Conservation (phyloP, 208 protist genomes). For the Vickermania ingenoplastis region DNA sequence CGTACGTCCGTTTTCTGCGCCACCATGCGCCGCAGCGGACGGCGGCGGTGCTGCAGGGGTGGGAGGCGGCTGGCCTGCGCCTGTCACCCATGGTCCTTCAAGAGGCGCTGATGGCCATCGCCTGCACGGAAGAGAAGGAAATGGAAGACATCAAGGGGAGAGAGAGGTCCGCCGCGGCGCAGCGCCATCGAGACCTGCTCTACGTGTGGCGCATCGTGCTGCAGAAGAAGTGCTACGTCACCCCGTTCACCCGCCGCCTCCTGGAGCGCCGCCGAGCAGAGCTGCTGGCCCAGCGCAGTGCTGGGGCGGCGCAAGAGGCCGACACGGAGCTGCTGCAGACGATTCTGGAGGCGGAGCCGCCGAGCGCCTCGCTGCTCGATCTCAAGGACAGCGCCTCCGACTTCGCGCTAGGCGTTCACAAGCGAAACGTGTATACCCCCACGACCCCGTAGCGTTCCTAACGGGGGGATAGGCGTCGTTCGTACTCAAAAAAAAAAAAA, state of each 20-base stretch:
- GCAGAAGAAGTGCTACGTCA: constrained; percentile 71
- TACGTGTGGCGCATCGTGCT: constrained; percentile 42
- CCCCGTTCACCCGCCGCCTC: constrained; percentile 73
- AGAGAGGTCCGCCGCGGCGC: constrained; percentile 3
- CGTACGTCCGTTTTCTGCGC: constrained; percentile 65
- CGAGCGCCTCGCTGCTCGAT: constrained; percentile 66
- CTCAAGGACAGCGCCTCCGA: constrained; percentile 82
- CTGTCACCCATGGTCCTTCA: constrained; percentile 78
- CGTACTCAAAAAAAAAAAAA: too few species aligned
- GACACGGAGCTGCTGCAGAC: constrained; percentile 16
- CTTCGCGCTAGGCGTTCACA: constrained; percentile 63
- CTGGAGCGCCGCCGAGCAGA: constrained; percentile 26
- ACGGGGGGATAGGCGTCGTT: too few species aligned
- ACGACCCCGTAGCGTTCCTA: too few species aligned
- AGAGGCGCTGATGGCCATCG: constrained; percentile 67
- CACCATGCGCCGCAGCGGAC: constrained; percentile 57
- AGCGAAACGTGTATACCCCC: constrained; percentile 81
- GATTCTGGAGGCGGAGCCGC: constrained; percentile 56
- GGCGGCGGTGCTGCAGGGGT: constrained; percentile 22
- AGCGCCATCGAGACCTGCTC: constrained; percentile 22
- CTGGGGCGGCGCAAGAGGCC: background rate
- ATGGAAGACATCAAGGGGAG: too few species aligned
- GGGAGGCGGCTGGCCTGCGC: constrained; percentile 16
- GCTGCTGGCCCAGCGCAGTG: constrained; percentile 10
- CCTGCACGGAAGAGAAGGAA: constrained; percentile 29